Evolutionary conservation across 352 stramenopile genomes (phyloP).

Genomic region (Phytophthora kernoviae): DNA sequence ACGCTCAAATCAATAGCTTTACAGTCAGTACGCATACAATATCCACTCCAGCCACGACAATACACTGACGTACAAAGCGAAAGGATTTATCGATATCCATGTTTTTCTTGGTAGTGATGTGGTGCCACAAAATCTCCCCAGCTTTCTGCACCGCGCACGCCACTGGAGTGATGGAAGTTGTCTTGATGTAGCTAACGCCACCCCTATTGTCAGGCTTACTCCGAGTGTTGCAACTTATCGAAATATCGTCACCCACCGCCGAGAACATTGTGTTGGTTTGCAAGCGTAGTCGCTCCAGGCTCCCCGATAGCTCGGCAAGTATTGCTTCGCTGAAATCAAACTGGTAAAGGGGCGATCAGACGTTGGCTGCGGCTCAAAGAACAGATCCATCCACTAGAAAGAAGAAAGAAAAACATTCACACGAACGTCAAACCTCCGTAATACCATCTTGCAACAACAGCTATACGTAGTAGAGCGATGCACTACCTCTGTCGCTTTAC

Average conservation of each 20-base stretch:
- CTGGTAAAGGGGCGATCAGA: slow-evolving; percentile 5
- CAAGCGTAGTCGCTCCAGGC: slow-evolving; percentile 14
- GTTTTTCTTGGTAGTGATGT: slow-evolving; percentile 33
- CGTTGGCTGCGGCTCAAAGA: slow-evolving; percentile 15
- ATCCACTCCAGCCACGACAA: not conserved
- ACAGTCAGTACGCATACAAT: too few species aligned
- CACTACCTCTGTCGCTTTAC: slow-evolving; percentile 12
- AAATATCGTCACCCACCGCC: not conserved
- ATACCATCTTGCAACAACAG: not conserved
- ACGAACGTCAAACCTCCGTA: not conserved
- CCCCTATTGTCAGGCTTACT: not conserved
- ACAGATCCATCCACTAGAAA: slow-evolving; percentile 14
- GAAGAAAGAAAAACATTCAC: not conserved
- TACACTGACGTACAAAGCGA: slow-evolving; percentile 22
- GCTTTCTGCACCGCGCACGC: slow-evolving; percentile 16
- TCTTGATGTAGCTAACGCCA: slow-evolving; percentile 14
- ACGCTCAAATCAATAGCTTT: not conserved
- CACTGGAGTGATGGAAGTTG: slow-evolving; percentile 26
- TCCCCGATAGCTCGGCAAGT: slow-evolving; percentile 15
- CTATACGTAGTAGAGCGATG: not conserved
- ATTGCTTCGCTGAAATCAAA: slow-evolving; percentile 29
- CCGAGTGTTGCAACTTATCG: slow-evolving; percentile 14
- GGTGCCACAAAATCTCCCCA: slow-evolving; percentile 25
- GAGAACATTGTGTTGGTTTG: slow-evolving; percentile 14
- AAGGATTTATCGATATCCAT: slow-evolving; percentile 31